phyloP scores from a whole-genome alignment of 768 basidiomycete species.

The Xerocomus brunneocitrinus region DNA sequence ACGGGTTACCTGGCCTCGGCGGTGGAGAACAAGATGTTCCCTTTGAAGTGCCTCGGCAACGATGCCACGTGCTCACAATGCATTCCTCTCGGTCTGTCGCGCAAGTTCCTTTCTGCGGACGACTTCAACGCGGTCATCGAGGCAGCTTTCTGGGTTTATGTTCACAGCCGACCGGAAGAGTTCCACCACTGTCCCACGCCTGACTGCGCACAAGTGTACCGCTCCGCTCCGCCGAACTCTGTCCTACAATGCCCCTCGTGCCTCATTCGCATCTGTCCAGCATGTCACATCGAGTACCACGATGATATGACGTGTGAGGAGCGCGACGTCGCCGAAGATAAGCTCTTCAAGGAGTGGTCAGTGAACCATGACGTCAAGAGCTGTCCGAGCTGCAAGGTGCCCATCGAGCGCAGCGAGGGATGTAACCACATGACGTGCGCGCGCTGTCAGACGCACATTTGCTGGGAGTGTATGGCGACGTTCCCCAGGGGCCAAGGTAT shows the following conservation, averaged over 20 bases:
- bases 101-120: slow-evolving; percentile 42
- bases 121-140: slow-evolving; percentile 55
- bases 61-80: slow-evolving; percentile 51
- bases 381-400: slow-evolving; percentile 67
- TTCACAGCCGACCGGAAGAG: slow-evolving; percentile 55
- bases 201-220: slow-evolving; percentile 73
- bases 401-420: slow-evolving; percentile 69
- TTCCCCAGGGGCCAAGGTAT: slow-evolving; percentile 66
- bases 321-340: slow-evolving; percentile 46
- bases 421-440: slow-evolving; percentile 84
- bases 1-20: slow-evolving; percentile 54
- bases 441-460: slow-evolving; percentile 70
- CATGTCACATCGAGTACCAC: slow-evolving; percentile 57
- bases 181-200: slow-evolving; percentile 77
- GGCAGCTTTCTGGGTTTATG: slow-evolving; percentile 57
- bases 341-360: slow-evolving; percentile 62
- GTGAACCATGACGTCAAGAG: slow-evolving; percentile 60
- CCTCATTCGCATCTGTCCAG: slow-evolving; percentile 61
- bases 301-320: slow-evolving; percentile 66
- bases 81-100: slow-evolving; percentile 53
- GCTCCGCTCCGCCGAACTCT: slow-evolving; percentile 44
- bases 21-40: slow-evolving; percentile 56
- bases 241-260: slow-evolving; percentile 70
- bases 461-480: slow-evolving; percentile 74
- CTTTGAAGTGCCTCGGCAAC: slow-evolving; percentile 67